These are phyloP conservation scores for Epichloe glyceriae DNA, from an alignment of 2,329 filamentous ascomycete genomes.

Conservation along the genomic window DNA sequence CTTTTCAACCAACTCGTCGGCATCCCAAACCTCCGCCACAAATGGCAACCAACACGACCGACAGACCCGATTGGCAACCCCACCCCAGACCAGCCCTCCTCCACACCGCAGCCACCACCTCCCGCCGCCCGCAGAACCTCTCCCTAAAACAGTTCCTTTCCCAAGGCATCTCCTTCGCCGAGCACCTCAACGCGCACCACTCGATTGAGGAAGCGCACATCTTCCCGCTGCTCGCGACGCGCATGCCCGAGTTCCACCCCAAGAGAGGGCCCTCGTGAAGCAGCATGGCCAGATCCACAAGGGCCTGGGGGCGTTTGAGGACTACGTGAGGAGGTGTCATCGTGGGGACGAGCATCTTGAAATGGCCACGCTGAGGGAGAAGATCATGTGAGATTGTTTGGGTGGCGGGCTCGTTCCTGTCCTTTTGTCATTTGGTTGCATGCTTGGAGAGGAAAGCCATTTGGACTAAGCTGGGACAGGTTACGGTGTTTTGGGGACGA, in stretches of 20 bases:
- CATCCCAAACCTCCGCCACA: not conserved
- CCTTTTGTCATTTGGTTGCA: not conserved
- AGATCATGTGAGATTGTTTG: conserved; percentile 47
- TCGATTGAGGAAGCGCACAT: conserved; percentile 70
- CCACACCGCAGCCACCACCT: conserved; percentile 47
- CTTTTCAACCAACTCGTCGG: too few relatives aligned
- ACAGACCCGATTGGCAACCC: not conserved
- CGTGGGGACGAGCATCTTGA: conserved; percentile 48
- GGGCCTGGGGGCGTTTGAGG: conserved; percentile 55
- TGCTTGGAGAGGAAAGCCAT: too few relatives aligned
- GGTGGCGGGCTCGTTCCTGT: too few relatives aligned
- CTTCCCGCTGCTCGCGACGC: conserved; percentile 63
- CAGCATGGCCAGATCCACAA: conserved; percentile 72
- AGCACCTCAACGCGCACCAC: conserved; percentile 65
- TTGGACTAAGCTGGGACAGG: too few relatives aligned
- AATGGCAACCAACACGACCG: not conserved
- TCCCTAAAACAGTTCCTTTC: conserved; percentile 56
- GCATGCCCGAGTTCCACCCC: conserved; percentile 63
- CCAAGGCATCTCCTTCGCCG: conserved; percentile 55
- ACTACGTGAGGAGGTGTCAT: conserved; percentile 50
- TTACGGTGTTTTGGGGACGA: too few relatives aligned
- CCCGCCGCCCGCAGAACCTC: conserved; percentile 48
- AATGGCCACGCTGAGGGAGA: conserved; percentile 45
- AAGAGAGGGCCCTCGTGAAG: conserved; percentile 46
- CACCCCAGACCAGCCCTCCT: conserved; percentile 38